Evolutionary conservation across 805 yeast species (phyloP).

Genomic region (Starmerella stellata): DNA sequence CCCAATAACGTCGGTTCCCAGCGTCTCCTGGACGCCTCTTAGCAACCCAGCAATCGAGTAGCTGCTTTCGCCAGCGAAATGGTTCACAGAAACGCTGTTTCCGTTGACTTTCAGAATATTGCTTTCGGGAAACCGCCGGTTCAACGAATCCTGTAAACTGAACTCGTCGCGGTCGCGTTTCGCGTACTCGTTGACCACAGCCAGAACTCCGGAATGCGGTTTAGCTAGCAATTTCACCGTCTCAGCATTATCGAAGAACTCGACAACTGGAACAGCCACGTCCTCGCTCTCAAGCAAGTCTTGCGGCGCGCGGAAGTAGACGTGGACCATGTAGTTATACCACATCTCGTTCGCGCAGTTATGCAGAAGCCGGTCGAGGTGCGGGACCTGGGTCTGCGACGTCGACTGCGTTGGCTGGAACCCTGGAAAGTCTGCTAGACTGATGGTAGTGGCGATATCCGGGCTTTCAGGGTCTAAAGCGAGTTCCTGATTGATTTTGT

Average conservation of each 20-base stretch:
- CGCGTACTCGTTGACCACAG: slow-evolving; percentile 26
- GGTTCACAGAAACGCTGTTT: slow-evolving; percentile 34
- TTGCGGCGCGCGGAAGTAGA: slow-evolving; percentile 25
- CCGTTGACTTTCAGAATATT: slow-evolving; percentile 21
- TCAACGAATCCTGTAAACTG: slow-evolving; percentile 21
- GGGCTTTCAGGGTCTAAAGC: slow-evolving; percentile 18
- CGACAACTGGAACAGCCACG: slow-evolving; percentile 34
- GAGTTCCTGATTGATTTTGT: slow-evolving; percentile 23
- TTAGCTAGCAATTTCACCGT: slow-evolving; percentile 37
- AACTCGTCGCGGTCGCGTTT: slow-evolving; percentile 22
- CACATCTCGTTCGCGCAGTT: slow-evolving; percentile 28
- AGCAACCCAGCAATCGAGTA: slow-evolving; percentile 35
- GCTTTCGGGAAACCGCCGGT: slow-evolving; percentile 22
- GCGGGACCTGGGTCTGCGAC: slow-evolving; percentile 13
- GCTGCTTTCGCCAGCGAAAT: slow-evolving; percentile 42
- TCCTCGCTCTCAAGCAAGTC: slow-evolving; percentile 27
- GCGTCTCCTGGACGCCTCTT: slow-evolving; percentile 35
- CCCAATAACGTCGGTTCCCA: slow-evolving; percentile 27
- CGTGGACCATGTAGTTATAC: slow-evolving; percentile 24
- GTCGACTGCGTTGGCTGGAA: slow-evolving; percentile 19
- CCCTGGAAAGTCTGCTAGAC: slow-evolving; percentile 28
- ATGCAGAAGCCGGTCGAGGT: slow-evolving; percentile 26
- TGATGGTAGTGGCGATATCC: slow-evolving; percentile 22
- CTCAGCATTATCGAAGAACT: slow-evolving; percentile 38
- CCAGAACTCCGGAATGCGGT: slow-evolving; percentile 23